phyloP scores from a whole-genome alignment of 2,329 filamentous ascomycete species.

The Cyphellophora europaea region DNA sequence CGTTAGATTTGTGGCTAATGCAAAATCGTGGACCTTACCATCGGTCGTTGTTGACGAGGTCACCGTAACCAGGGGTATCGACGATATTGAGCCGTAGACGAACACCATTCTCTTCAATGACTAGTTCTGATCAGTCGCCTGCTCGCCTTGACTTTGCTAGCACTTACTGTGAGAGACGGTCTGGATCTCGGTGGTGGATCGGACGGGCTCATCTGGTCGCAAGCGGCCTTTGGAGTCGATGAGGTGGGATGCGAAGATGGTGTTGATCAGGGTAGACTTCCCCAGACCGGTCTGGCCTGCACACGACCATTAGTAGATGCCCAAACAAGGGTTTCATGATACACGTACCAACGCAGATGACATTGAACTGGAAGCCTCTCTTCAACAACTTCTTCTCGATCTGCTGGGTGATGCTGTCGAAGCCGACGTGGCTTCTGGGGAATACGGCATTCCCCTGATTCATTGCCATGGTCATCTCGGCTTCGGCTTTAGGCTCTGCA shows the following conservation, averaged over 20 bases:
- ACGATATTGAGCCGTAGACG: slow-evolving; percentile 97
- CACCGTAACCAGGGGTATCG: slow-evolving; percentile 95
- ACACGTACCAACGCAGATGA: slow-evolving; percentile 93
- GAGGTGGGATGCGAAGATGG: slow-evolving; percentile 98
- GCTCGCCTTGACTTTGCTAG: background rate
- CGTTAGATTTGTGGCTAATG: slow-evolving; percentile 13
- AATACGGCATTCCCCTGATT: slow-evolving; percentile 48
- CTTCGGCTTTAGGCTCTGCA: background rate
- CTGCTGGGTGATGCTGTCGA: slow-evolving; percentile 99
- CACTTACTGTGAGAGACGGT: slow-evolving; percentile 74
- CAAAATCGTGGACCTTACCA: slow-evolving; percentile 44
- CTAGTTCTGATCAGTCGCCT: slow-evolving; percentile 23
- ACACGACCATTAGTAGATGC: background rate
- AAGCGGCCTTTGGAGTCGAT: slow-evolving; percentile 98
- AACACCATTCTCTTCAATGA: slow-evolving; percentile 99
- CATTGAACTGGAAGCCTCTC: slow-evolving; percentile 99
- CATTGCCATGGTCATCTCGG: slow-evolving; percentile 21
- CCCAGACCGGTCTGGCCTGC: slow-evolving; percentile 94
- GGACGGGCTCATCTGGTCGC: slow-evolving; percentile 82
- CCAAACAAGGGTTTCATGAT: background rate
- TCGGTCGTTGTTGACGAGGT: slow-evolving; percentile 99
- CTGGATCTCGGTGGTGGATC: slow-evolving; percentile 96
- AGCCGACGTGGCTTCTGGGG: slow-evolving; percentile 97
- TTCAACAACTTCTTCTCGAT: slow-evolving; percentile 99
- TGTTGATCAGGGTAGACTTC: slow-evolving; percentile 99